A percentile compares a stretch with the other conserved stretches of the same genome.
Conservation (phyloP, 2,329 filamentous ascomycete species). For the Aureobasidium sp. region DNA sequence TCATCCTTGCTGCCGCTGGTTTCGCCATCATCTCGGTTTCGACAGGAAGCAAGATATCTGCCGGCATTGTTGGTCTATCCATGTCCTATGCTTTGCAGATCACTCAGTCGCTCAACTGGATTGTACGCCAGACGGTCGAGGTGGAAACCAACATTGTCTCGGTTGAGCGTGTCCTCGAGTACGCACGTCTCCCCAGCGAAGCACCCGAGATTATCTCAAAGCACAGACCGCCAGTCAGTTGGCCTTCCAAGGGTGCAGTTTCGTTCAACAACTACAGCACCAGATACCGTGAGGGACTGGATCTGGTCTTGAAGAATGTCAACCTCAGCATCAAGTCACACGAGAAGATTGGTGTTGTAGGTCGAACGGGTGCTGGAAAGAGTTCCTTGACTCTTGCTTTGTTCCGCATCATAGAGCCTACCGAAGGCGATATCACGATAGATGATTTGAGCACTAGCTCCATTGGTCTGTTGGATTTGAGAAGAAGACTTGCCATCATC, state of each 20-base stretch:
- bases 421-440: slow-evolving; percentile 76
- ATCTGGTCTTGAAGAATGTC: slow-evolving; percentile 89
- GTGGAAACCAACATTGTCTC: slow-evolving; percentile 99
- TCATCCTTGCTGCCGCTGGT: slow-evolving; percentile 80
- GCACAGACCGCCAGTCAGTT: slow-evolving; percentile 78
- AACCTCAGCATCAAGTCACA: slow-evolving; percentile 87
- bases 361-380: slow-evolving; percentile 92
- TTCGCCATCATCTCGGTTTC: slow-evolving; percentile 77
- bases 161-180: slow-evolving; percentile 94
- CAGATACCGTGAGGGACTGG: slow-evolving; percentile 80
- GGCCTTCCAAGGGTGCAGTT: slow-evolving; percentile 84
- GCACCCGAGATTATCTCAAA: slow-evolving; percentile 89
- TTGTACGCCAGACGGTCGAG: slow-evolving; percentile 95
- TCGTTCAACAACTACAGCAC: slow-evolving; percentile 92
- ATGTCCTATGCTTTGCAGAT: slow-evolving; percentile 98
- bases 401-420: slow-evolving; percentile 91
- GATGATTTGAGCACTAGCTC: slow-evolving; percentile 82
- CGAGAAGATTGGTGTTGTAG: slow-evolving; percentile 97
- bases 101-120: slow-evolving; percentile 96
- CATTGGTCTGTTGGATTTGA: slow-evolving; percentile 83
- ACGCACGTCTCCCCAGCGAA: slow-evolving; percentile 83
- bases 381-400: slow-evolving; percentile 86
- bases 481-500: slow-evolving; percentile 87
- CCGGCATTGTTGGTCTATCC: slow-evolving; percentile 78
- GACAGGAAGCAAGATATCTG: slow-evolving; percentile 54